Base-by-base conservation (phyloP, 2,329 filamentous ascomycete genomes). In the Apiospora rasikravindrae region DNA sequence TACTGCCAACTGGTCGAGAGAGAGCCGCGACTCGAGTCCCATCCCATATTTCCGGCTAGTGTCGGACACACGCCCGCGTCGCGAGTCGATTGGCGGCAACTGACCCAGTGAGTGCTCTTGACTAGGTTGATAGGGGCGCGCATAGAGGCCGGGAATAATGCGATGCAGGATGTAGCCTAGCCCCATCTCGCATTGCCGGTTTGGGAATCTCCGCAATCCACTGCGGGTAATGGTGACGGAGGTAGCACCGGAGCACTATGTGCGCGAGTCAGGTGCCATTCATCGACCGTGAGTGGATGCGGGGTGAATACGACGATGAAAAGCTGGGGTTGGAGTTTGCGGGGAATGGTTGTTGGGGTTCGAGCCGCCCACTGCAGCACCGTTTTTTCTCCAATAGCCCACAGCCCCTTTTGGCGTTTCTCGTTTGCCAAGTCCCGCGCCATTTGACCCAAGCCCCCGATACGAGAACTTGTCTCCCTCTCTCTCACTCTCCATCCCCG, bases 1-100 rank as follows among this genome's bases (percentile, higher is more conserved):
- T 40, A 40, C n/a, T n/a, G n/a, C n/a, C n/a, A n/a, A n/a, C n/a
- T n/a, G n/a, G n/a, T n/a, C n/a, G n/a, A n/a, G n/a, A n/a, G n/a
- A n/a, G n/a, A n/a, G 6, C 33, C 57, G 57, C 57, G 57, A n/a
- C 57, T 64, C 57, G 57, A 64, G 57, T n/a, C 57, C 29, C 19
- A 37, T 37, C 19, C 19, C 10, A 22, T 19, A 11, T 0, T 57
- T 33, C 2, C 29, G 29, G 29, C 53, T 61, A 61, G 53, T 37
- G 53, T 61, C 29, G 53, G 49, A 19, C 24, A 7, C 49, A 16
- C 11, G 16, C 16, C 26, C 53, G 29, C 53, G 53, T 11, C n/a
- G 3, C 53, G 53, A 37, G 53, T 33, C 26, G 22, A 57, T 57
- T 33, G 51, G 26, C 51, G 26, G 24, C 51, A 29, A 29, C n/a